phyloP scores from a whole-genome alignment of 192 early-diverging fungal species.

The Coemansia sp. region DNA sequence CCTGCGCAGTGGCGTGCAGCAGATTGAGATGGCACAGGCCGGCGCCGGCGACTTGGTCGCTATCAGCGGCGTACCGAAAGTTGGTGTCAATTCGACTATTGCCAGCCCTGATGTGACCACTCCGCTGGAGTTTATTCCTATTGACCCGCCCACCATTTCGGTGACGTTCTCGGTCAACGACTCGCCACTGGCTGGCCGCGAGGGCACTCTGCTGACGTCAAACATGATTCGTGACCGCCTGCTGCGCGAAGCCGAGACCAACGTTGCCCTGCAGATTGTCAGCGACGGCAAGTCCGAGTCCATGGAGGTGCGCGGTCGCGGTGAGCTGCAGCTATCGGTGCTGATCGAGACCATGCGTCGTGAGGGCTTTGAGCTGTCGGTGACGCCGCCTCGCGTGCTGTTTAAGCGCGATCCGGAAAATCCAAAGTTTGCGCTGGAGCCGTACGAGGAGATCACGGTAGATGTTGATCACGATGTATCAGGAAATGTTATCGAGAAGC shows the following conservation, averaged over 20 bases:
- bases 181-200: conserved; percentile 79
- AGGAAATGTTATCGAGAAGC: conserved; percentile 80
- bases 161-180: conserved; percentile 87
- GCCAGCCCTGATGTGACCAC: conserved; percentile 58
- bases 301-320: conserved; percentile 82
- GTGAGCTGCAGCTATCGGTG: conserved; percentile 85
- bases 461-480: conserved; percentile 71
- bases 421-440: conserved; percentile 62
- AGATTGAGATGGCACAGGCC: conserved; percentile 69
- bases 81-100: conserved; percentile 79
- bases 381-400: conserved; percentile 80
- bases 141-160: conserved; percentile 83
- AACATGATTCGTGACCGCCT: conserved; percentile 76
- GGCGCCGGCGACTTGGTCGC: conserved; percentile 83
- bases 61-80: conserved; percentile 70
- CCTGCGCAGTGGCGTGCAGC: conserved; percentile 69
- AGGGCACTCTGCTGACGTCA: conserved; percentile 74
- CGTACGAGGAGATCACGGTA: conserved; percentile 81
- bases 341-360: conserved; percentile 88
- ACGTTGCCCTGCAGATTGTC: conserved; percentile 74
- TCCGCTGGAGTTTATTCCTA: conserved; percentile 71
- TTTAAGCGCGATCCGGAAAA: conserved; percentile 64
- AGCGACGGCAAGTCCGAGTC: conserved; percentile 67
- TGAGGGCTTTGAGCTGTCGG: conserved; percentile 83
- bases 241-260: conserved; percentile 74